Percentiles rank a stretch among this genome's conserved stretches.
phyloP scores from a whole-genome alignment of 345 rosid genomes.

The Moringa oleifera region DNA sequence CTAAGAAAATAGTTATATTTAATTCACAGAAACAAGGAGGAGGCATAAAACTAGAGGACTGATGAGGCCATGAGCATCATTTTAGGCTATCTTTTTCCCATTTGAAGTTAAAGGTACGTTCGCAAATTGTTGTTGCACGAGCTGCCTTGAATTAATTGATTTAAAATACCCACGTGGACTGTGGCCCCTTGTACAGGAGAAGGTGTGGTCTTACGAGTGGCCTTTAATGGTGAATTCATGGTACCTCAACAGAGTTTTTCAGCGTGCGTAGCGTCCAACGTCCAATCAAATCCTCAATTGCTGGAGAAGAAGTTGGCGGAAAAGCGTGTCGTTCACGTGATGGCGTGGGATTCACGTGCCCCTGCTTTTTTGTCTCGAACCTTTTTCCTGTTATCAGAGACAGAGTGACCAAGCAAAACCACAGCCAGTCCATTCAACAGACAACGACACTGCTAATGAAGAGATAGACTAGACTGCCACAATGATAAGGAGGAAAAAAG shows the following conservation, averaged over 20 bases:
- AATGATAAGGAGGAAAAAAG: slow-evolving; percentile 10
- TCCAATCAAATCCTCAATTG: neutral
- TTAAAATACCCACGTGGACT: slow-evolving; percentile 34
- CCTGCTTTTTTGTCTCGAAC: slow-evolving; percentile 27
- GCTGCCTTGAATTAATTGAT: neutral
- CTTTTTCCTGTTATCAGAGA: slow-evolving; percentile 12
- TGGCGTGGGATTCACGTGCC: slow-evolving; percentile 49
- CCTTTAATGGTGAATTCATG: neutral
- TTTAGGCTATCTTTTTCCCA: too few relatives aligned
- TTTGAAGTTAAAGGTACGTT: too few relatives aligned
- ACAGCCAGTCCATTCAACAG: slow-evolving; percentile 27
- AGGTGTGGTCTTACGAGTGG: neutral
- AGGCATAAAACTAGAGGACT: too few relatives aligned
- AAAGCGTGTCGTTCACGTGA: slow-evolving; percentile 38
- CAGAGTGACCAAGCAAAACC: slow-evolving; percentile 29
- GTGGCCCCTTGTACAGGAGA: slow-evolving; percentile 8
- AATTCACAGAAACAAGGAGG: too few relatives aligned
- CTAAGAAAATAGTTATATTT: too few relatives aligned
- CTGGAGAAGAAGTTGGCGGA: slow-evolving; percentile 6
- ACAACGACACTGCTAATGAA: neutral
- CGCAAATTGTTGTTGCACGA: too few relatives aligned
- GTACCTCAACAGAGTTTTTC: neutral
- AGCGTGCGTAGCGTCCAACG: neutral
- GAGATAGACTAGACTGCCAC: slow-evolving; percentile 4
- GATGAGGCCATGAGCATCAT: too few relatives aligned